Evolutionary conservation across 2,329 filamentous ascomycete genomes (phyloP).

Genomic region (Talaromyces sp.): DNA sequence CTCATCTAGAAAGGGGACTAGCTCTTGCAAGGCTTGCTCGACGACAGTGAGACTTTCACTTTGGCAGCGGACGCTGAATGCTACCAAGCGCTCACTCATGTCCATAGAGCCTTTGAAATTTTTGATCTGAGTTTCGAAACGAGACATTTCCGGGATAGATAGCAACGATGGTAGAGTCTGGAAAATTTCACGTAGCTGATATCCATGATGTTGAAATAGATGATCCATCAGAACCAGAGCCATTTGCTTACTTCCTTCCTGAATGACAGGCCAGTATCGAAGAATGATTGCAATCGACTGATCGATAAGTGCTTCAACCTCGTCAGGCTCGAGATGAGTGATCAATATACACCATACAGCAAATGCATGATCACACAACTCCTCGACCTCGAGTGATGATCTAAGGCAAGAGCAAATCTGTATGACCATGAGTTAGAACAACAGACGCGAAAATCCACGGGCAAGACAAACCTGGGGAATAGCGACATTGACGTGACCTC

Average conservation of each 20-base stretch:
- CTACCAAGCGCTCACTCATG: conserved; percentile 62
- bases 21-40: conserved; percentile 72
- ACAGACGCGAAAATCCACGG: neutral
- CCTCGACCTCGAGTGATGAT: conserved; percentile 70
- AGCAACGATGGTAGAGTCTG: conserved; percentile 74
- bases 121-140: conserved; percentile 64
- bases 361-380: conserved; percentile 76
- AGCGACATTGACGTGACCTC: conserved; percentile 69
- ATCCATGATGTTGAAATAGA: conserved; percentile 62
- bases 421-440: conserved; percentile 14
- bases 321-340: conserved; percentile 68
- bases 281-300: conserved; percentile 86
- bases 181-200: conserved; percentile 63
- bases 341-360: conserved; percentile 81
- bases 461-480: conserved; percentile 69
- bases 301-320: conserved; percentile 75
- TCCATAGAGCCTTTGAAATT: conserved; percentile 64
- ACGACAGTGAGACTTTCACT: conserved; percentile 88
- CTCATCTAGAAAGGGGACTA: conserved; percentile 66
- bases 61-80: conserved; percentile 69
- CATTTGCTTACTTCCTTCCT: conserved; percentile 55
- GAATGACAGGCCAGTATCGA: conserved; percentile 71
- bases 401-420: conserved; percentile 90
- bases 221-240: conserved; percentile 62
- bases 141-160: conserved; percentile 65